Evolutionary conservation across 768 basidiomycete genomes (phyloP).

Genomic region (Leccinum broughii): DNA sequence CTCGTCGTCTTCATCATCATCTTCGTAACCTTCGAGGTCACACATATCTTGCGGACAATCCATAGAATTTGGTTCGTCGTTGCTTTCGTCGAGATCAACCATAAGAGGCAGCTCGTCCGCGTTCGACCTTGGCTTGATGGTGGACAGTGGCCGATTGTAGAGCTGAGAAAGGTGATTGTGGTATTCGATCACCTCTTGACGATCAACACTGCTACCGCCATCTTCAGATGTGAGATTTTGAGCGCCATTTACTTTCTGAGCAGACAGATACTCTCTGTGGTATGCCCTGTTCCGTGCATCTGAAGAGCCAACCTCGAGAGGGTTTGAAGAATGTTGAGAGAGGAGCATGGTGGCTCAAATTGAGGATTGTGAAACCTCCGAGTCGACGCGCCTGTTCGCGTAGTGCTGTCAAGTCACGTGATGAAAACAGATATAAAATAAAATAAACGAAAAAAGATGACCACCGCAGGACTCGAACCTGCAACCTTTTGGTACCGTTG

Average conservation of each 20-base stretch:
- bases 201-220: conserved; percentile 40
- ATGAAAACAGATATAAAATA: not conserved
- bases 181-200: conserved; percentile 46
- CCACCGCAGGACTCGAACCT: conserved; percentile 96
- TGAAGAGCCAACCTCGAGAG: conserved; percentile 65
- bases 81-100: conserved; percentile 52
- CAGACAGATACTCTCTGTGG: conserved; percentile 39
- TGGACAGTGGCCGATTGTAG: conserved; percentile 32
- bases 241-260: conserved; percentile 33
- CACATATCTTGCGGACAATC: conserved; percentile 41
- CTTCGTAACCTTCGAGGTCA: conserved; percentile 36
- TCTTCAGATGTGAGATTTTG: conserved; percentile 52
- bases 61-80: conserved; percentile 36
- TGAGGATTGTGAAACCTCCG: not conserved
- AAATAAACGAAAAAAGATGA: conserved; percentile 42
- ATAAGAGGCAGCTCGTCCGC: conserved; percentile 29
- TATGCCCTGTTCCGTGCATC: conserved; percentile 53
- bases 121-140: conserved; percentile 22
- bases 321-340: conserved; percentile 75
- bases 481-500: conserved; percentile 86
- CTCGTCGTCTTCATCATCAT: conserved; percentile 37
- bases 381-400: conserved; percentile 12
- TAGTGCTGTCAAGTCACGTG: conserved; percentile 26
- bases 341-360: conserved; percentile 32
- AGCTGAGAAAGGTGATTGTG: conserved; percentile 51